Evolutionary conservation across 768 basidiomycete species (phyloP).

Genomic region (Clitopilus hobsonii): DNA sequence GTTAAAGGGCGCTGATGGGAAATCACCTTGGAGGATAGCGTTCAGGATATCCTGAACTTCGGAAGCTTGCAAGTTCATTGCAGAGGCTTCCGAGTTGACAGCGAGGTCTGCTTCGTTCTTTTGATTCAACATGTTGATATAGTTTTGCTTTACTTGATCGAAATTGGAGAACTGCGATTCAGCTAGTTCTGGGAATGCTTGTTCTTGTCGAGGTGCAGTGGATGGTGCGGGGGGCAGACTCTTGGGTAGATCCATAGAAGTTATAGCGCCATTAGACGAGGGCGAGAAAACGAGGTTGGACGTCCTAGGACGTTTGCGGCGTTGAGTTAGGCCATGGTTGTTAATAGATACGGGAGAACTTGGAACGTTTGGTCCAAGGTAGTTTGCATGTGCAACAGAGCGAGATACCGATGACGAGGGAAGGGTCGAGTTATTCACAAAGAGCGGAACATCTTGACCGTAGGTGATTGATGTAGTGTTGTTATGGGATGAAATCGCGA

Average conservation of each 20-base stretch:
- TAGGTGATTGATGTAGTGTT: slow-evolving; percentile 24
- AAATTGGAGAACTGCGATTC: slow-evolving; percentile 35
- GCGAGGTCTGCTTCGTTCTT: slow-evolving; percentile 34
- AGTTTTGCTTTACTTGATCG: slow-evolving; percentile 50
- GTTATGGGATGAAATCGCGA: slow-evolving; percentile 49
- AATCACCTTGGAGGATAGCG: slow-evolving; percentile 14
- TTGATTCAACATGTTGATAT: slow-evolving; percentile 64
- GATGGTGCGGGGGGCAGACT: slow-evolving; percentile 65
- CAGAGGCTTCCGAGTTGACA: slow-evolving; percentile 24
- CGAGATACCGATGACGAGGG: slow-evolving; percentile 34
- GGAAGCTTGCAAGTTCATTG: too few species aligned
- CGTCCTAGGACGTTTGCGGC: slow-evolving; percentile 62
- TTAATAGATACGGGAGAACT: slow-evolving; percentile 31
- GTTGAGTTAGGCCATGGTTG: slow-evolving; percentile 57
- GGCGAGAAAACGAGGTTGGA: slow-evolving; percentile 52
- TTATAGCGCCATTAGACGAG: slow-evolving; percentile 62
- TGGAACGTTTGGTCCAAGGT: slow-evolving; percentile 58
- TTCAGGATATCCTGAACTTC: slow-evolving; percentile 14
- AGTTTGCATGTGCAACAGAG: slow-evolving; percentile 31
- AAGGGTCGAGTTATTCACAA: slow-evolving; percentile 47
- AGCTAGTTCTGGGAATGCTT: slow-evolving; percentile 30
- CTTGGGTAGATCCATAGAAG: slow-evolving; percentile 78
- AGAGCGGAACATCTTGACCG: slow-evolving; percentile 39
- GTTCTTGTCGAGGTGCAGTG: slow-evolving; percentile 46
- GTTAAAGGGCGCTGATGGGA: slow-evolving; percentile 7